Base-by-base conservation (phyloP, 2,329 filamentous ascomycete species). In the Epicoccum sorghinum region DNA sequence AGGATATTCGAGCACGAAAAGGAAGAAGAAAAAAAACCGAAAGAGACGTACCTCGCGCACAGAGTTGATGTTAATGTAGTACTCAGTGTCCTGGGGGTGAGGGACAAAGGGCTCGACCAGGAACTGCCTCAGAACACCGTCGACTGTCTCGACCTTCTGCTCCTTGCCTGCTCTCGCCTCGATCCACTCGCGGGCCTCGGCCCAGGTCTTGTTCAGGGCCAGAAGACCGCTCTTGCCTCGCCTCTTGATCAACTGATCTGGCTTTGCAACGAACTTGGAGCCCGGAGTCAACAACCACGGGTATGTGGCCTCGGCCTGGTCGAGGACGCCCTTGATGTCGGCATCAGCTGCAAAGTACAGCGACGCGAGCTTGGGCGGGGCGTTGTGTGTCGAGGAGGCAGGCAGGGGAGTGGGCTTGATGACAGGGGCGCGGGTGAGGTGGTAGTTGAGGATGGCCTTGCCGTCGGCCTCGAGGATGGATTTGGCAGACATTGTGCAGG, bases 391-490 rank as follows among this genome's bases (percentile, higher is more conserved):
- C 64, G 89, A 79, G 62, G 90, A 84, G 66, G 85, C 77, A 68
- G 93, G 91, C 53, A 98, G 91, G 80, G 95, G 92, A 74, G 92
- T 93, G 67, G 93, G 90, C 89, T 97, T 98, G 87, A 99, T 96
- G 78, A 96, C 89, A 66, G 92, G 89, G 69, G 95, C 91, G 77
- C 95, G 90, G 71, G 95, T 98, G 81, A 99, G 92, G 85, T 98
- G 95, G 86, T 98, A 99, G 90, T 97, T 98, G 86, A 99, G 86
- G 84, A 99, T 98, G 86, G 95, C 95, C 90, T 99, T 99, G 87
- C 95, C 95, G 83, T 99, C 95, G 85, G 93, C 93, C 86, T 99
- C 95, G 85, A 90, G 82, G 77, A 99, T 98, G 68, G 93, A 90
- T 83, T 99, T 99, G 80, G 95, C 91, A 77, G 91, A 92, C 91